Base-by-base conservation (phyloP, 345 rosid genomes). In the Moricandia moricandioides region DNA sequence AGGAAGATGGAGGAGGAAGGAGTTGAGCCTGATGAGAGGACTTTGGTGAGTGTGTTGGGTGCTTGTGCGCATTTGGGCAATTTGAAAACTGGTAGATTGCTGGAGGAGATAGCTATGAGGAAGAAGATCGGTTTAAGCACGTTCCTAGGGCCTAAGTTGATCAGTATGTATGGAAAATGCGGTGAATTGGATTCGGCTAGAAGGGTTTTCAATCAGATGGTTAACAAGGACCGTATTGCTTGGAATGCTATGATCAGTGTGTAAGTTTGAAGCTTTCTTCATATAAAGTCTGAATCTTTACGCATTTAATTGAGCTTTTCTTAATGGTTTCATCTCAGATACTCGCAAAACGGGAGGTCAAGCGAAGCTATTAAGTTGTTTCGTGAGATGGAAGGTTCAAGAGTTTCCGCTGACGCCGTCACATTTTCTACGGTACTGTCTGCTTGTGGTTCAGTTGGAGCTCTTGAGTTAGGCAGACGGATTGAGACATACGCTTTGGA, bases 191-290 rank as follows among this genome's bases (percentile, higher is more conserved):
- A 30, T 54, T 83, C 88, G 0, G 94, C 95, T 0, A 87, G 87
- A 82, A 84, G 87, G 81, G 79, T 88, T 59, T 94, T 91, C 76
- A 88, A 85, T 85, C 78, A 72, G 27, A 85, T 94, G 85, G 60
- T 9, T 31, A 77, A 49, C n/a, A 89, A 83, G 77, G 97, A 91
- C 82, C 78, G 84, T 33, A 79, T 87, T 73, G 67, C 85, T 69
- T 94, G 98, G 97, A 94, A 91, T 84, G 92, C 97, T 69, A 85
- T 91, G 93, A 86, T 91, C 82, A 84, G 93, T 1, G 90, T 88
- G 92, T 93, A 87, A 77, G 75, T 73, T 62, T 35, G 0, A 62
- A 7, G 30, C 16, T 72, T 52, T 56, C 39, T 55, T 55, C 16
- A 3, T 24, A 9, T 54, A 18, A 56, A 52, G 64, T 51, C 2